Conservation (phyloP, 768 basidiomycete species). For the Basidioascus undulatus region DNA sequence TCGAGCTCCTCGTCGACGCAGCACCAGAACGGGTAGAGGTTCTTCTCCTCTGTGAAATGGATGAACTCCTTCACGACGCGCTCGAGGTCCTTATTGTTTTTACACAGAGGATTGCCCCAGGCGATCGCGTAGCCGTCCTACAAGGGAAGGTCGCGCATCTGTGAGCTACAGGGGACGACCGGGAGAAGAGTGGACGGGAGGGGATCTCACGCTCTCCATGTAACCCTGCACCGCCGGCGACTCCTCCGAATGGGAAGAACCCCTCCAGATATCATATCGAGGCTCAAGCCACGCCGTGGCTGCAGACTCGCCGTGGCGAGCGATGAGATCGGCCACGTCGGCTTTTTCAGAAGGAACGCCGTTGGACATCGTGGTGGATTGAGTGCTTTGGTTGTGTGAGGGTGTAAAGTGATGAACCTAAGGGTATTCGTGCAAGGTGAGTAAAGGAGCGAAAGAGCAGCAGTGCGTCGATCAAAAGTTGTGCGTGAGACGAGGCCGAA, state of each 20-base stretch:
- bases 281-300: constrained; percentile 8
- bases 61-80: constrained; percentile 1
- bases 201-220: too few relatives aligned
- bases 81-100: neutral
- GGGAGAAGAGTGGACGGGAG: too few relatives aligned
- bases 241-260: neutral
- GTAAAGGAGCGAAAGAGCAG: too few relatives aligned
- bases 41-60: neutral
- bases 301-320: constrained; percentile 4
- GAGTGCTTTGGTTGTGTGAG: too few relatives aligned
- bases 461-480: too few relatives aligned
- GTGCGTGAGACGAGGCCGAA: too few relatives aligned
- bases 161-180: too few relatives aligned
- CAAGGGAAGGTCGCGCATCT: constrained; percentile 6
- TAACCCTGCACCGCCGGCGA: constrained; percentile 7
- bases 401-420: too few relatives aligned
- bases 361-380: too few relatives aligned
- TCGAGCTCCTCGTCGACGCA: constrained; percentile 3
- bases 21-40: neutral
- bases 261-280: constrained; percentile 7
- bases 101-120: constrained; percentile 8
- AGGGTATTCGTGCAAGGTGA: too few relatives aligned
- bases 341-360: too few relatives aligned
- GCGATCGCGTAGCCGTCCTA: constrained; percentile 5
- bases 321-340: constrained; percentile 4